A percentile compares a stretch with the other conserved stretches of the same genome.
phyloP scores from a whole-genome alignment of 1,284 basidiomycete genomes.

The Bjerkandera adusta region DNA sequence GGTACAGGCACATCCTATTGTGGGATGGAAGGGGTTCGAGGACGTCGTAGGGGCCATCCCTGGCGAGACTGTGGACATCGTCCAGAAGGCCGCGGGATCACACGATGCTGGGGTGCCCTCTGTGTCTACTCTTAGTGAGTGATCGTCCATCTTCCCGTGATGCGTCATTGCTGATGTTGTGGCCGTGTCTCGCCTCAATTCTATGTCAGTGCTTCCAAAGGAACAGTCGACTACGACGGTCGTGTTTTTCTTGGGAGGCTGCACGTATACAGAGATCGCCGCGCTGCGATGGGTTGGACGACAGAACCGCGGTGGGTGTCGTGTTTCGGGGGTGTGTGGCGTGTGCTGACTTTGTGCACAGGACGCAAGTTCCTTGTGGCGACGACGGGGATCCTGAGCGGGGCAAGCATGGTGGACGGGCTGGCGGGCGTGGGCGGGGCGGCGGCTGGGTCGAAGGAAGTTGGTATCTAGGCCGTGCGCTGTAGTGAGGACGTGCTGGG shows the following conservation, averaged over 20 bases:
- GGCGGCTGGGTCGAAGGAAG: constrained; percentile 29
- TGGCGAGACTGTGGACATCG: constrained; percentile 83
- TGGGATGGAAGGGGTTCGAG: constrained; percentile 97
- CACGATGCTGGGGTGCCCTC: constrained; percentile 33
- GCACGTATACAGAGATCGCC: constrained; percentile 96
- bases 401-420: constrained; percentile 67
- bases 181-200: neutral
- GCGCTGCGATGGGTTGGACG: constrained; percentile 89
- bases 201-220: constrained; percentile 41
- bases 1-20: constrained; percentile 83
- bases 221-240: constrained; percentile 77
- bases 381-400: constrained; percentile 86
- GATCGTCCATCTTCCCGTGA: constrained; percentile 1
- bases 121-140: constrained; percentile 45
- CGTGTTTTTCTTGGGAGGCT: constrained; percentile 98
- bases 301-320: constrained; percentile 69
- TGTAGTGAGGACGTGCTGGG: too few species aligned
- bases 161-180: neutral
- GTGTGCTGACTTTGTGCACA: constrained; percentile 28
- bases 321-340: constrained; percentile 9
- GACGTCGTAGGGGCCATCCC: constrained; percentile 82
- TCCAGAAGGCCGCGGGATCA: constrained; percentile 45
- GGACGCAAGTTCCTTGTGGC: constrained; percentile 85
- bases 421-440: constrained; percentile 47
- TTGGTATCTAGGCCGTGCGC: constrained; percentile 26